Evolutionary conservation across 306 rosid species (phyloP), one percentile per base, ranked within the genome.

Genomic region (Ochetophila trinervis): DNA sequence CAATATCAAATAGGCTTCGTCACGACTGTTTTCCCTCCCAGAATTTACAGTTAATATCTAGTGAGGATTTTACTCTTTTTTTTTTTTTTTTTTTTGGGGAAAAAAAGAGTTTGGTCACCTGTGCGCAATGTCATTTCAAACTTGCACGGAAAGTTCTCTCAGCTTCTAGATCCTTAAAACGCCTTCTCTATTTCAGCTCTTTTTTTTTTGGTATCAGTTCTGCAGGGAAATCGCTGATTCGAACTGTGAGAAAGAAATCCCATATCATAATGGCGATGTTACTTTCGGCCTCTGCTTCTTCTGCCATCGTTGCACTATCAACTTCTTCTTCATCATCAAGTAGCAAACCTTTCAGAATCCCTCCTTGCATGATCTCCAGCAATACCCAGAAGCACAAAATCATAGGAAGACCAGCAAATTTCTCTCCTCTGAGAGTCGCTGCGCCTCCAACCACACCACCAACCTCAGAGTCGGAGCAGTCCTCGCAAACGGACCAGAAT

Each of bases 401-500:
- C 67, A 11, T 63, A 3, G n/a, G 27, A 68, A 76, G 76, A 74
- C 49, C 80, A 30, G 62, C 56, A 24, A 68, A 15, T 44, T 5
- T 76, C 10, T 77, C 73, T 45, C 63, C 85, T 70, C 62, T 64
- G 30, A 73, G 81, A 55, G 91, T 93, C 69, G 93, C 96, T 5
- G 79, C 89, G 6, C 96, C 97, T 21, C 64, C 96, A 12, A 82
- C 87, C 17, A 22, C 66, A 13, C 76, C 74, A 5, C 20, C 63
- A 37, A 71, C 76, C 47, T 50, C 77, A 18, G 91, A 77, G 61
- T 65, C 69, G 0, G 87, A 80, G 55, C 63, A 67, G 58, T 60
- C 63, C 53, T 47, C 51, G 6, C 47, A 42, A 23, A 56, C 60
- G 4, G 47, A 48, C 67, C 75, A 17, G 84, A 76, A 40, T 40